phyloP scores from a whole-genome alignment of 495 filamentous ascomycete species.

The Penicillium cataractarum region DNA sequence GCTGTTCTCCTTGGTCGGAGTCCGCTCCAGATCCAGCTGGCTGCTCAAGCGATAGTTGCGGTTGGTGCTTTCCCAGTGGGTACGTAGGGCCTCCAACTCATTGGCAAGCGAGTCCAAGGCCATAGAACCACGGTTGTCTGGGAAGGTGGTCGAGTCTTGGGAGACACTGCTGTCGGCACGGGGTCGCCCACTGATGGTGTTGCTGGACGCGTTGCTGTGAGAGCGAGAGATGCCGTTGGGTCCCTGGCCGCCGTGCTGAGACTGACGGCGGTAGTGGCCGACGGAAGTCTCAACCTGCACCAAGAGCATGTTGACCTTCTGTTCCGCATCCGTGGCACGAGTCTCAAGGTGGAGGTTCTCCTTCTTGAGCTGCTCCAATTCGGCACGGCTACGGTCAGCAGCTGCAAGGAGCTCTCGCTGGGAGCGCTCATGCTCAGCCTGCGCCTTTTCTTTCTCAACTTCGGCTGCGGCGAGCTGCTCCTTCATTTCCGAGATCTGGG shows the following conservation, averaged over 20 bases:
- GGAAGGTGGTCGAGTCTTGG: conserved; percentile 65
- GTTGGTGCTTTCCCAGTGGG: conserved; percentile 93
- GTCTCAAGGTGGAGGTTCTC: conserved; percentile 80
- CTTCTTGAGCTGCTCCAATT: conserved; percentile 78
- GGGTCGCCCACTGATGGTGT: conserved; percentile 40
- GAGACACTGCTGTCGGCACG: conserved; percentile 49
- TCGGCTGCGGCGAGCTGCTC: conserved; percentile 65
- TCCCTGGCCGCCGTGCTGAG: conserved; percentile 52
- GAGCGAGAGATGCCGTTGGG: conserved; percentile 47
- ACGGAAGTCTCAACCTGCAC: conserved; percentile 94
- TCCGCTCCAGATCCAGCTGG: conserved; percentile 79
- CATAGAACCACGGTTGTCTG: conserved; percentile 72
- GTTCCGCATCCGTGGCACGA: conserved; percentile 86
- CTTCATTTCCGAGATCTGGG: conserved; percentile 67
- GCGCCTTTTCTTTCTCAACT: conserved; percentile 68
- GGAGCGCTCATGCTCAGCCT: conserved; percentile 57
- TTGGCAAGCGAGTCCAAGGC: conserved; percentile 89
- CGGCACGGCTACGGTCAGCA: conserved; percentile 60
- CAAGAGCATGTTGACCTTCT: conserved; percentile 87
- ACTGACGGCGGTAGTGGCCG: conserved; percentile 89
- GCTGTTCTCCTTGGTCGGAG: conserved; percentile 55
- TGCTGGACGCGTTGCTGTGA: conserved; percentile 51
- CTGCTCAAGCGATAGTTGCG: conserved; percentile 89
- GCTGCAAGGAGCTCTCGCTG: conserved; percentile 59
- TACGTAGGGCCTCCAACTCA: conserved; percentile 85